phyloP scores from a whole-genome alignment of 2,329 filamentous ascomycete genomes.

The Xylariales sp. region DNA sequence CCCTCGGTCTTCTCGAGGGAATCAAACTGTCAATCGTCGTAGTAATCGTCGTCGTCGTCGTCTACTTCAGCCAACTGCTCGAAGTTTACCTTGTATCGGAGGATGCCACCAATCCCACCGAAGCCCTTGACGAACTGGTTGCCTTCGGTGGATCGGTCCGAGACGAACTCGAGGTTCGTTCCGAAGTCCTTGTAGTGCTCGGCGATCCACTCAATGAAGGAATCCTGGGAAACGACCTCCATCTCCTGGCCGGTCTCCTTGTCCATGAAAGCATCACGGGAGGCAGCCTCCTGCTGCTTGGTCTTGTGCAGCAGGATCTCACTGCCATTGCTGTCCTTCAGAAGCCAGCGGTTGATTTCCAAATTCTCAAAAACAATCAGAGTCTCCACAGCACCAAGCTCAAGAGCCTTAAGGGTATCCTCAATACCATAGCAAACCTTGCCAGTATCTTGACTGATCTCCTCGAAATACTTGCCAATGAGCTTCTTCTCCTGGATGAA shows the following conservation, averaged over 20 bases:
- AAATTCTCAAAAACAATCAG: constrained; percentile 97
- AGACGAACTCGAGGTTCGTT: constrained; percentile 92
- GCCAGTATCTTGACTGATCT: constrained; percentile 96
- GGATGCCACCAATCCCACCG: constrained; percentile 93
- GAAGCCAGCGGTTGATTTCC: constrained; percentile 84
- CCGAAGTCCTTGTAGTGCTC: constrained; percentile 99
- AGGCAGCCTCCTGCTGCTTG: constrained; percentile 71
- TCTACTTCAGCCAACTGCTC: constrained; percentile 91
- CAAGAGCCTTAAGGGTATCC: constrained; percentile 93
- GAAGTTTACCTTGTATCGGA: constrained; percentile 99
- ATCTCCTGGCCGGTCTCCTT: constrained; percentile 95
- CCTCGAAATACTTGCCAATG: constrained; percentile 97
- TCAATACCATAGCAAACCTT: constrained; percentile 98
- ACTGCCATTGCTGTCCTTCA: constrained; percentile 71
- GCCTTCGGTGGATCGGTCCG: constrained; percentile 93
- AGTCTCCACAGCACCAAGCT: constrained; percentile 89
- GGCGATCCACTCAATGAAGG: constrained; percentile 99
- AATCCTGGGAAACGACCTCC: constrained; percentile 81
- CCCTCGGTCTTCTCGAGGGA: constrained; percentile 85
- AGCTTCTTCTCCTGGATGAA: constrained; percentile 99
- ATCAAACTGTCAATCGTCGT: constrained; percentile 51
- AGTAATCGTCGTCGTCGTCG: constrained; percentile 92
- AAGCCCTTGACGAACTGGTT: constrained; percentile 99
- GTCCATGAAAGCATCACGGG: constrained; percentile 87
- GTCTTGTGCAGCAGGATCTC: constrained; percentile 81